phyloP scores from a whole-genome alignment of 495 filamentous ascomycete species.

The Parathielavia hyrcaniae region DNA sequence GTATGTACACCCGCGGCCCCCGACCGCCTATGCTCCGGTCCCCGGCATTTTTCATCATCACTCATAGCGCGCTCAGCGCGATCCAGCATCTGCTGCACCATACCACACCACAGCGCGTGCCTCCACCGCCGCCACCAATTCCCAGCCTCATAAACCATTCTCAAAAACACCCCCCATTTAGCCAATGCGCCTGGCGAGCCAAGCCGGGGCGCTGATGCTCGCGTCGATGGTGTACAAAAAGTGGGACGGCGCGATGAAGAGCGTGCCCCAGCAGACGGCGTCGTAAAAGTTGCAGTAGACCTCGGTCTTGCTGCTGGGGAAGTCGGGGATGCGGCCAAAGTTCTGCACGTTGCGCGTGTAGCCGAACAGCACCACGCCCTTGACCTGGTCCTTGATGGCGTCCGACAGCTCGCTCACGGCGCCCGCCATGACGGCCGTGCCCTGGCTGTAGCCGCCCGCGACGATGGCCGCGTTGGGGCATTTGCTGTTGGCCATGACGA shows the following conservation, averaged over 20 bases:
- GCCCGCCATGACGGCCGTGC: slow-evolving; percentile 49
- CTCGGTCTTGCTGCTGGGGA: slow-evolving; percentile 39
- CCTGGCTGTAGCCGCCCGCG: slow-evolving; percentile 45
- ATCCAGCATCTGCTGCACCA: not conserved
- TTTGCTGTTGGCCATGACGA: slow-evolving; percentile 29
- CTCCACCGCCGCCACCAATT: not conserved
- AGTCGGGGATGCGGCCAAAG: slow-evolving; percentile 42
- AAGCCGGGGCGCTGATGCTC: not conserved
- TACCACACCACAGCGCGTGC: not conserved
- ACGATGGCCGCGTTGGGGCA: slow-evolving; percentile 38
- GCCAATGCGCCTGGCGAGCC: not conserved
- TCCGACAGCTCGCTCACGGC: slow-evolving; percentile 40
- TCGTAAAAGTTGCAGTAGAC: slow-evolving; percentile 42
- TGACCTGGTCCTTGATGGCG: slow-evolving; percentile 43
- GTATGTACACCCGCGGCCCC: not conserved
- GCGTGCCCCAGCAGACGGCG: slow-evolving; percentile 14
- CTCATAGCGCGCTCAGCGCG: not conserved
- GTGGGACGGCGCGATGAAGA: slow-evolving; percentile 11
- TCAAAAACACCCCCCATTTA: not conserved
- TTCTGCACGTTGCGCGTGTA: slow-evolving; percentile 53
- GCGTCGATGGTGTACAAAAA: slow-evolving; percentile 8
- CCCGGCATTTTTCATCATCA: not conserved
- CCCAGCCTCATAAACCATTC: not conserved
- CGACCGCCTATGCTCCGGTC: not conserved
- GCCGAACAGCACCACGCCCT: slow-evolving; percentile 51